Evolutionary conservation across 805 yeast species (phyloP).

Genomic region (Debaryomyces prosopidis): DNA sequence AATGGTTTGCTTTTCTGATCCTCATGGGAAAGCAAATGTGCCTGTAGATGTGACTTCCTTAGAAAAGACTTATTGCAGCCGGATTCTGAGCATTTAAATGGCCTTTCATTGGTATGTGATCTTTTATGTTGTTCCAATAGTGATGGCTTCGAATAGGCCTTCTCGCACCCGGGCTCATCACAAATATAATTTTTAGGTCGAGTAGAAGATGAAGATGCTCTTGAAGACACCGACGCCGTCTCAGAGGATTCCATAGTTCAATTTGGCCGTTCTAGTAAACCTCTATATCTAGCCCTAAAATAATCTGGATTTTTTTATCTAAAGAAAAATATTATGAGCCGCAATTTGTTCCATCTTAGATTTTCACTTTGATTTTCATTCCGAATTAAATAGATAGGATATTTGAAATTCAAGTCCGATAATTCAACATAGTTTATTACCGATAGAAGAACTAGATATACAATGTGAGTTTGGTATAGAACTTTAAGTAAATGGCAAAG

Average conservation of each 20-base stretch:
- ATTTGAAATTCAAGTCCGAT: too few relatives aligned
- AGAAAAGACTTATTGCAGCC: slow-evolving; percentile 66
- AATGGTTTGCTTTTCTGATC: slow-evolving; percentile 59
- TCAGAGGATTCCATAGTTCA: slow-evolving; percentile 12
- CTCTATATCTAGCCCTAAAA: too few relatives aligned
- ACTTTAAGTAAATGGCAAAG: too few relatives aligned
- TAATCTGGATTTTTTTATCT: too few relatives aligned
- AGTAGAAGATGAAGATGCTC: slow-evolving; percentile 24
- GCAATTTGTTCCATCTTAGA: too few relatives aligned
- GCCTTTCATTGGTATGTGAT: slow-evolving; percentile 78
- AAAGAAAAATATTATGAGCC: too few relatives aligned
- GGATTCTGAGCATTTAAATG: slow-evolving; percentile 58
- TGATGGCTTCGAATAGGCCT: slow-evolving; percentile 79
- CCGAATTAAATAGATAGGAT: too few relatives aligned
- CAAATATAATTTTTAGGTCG: slow-evolving; percentile 68
- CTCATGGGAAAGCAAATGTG: slow-evolving; percentile 69
- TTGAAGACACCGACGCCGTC: slow-evolving; percentile 12
- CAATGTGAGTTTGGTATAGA: too few relatives aligned
- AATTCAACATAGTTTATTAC: too few relatives aligned
- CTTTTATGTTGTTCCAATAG: slow-evolving; percentile 78
- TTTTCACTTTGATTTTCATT: too few relatives aligned
- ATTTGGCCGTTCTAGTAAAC: background rate
- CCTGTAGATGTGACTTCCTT: slow-evolving; percentile 77
- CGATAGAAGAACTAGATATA: too few relatives aligned
- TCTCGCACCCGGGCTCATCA: slow-evolving; percentile 63